Evolutionary conservation across 2,329 filamentous ascomycete genomes (phyloP), one percentile per base, ranked within the genome.

Genomic region (Calonectria naviculata): DNA sequence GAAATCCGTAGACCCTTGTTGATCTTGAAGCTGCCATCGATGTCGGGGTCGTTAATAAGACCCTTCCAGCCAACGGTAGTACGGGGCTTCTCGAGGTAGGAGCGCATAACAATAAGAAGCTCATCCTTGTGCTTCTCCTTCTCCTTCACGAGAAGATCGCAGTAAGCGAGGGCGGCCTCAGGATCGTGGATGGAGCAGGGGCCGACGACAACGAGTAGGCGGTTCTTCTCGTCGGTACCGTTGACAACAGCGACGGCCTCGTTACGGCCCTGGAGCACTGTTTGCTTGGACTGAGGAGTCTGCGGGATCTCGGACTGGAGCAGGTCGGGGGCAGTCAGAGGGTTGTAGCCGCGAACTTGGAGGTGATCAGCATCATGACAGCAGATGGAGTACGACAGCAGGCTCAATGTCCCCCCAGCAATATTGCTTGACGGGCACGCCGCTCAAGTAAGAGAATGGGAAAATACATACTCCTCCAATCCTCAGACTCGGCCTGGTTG

Each of bases 11-110:
- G 85, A 24, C 97, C 97, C 89, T 98, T 98, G 89, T 98, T 98
- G 87, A 99, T 98, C 86, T 98, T 92, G 93, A 98, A 98, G 84
- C 93, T 97, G 83, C 98, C 96, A 84, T 98, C 95, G 81, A 99
- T 97, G 81, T 98, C 96, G 2, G 97, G 97, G 85, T 99, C 97
- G 83, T 99, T 98, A 87, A 99, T 97, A 78, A 99, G 87, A 61
- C 97, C 97, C 88, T 99, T 99, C 97, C 97, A 99, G 77, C 97
- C 97, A 31, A 99, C 95, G 0, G 97, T 99, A 31, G 97, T 99
- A 75, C 97, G 92, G 26, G 97, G 97, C 89, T 99, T 99, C 89
- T 99, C 97, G 71, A 99, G 91, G 90, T 99, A 99, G 74, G 95
- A 94, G 78, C 97, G 94, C 97, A 99, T 99, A 73, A 99, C 93